phyloP scores from a whole-genome alignment of 2,329 filamentous ascomycete species.

The Penicillium paneum region DNA sequence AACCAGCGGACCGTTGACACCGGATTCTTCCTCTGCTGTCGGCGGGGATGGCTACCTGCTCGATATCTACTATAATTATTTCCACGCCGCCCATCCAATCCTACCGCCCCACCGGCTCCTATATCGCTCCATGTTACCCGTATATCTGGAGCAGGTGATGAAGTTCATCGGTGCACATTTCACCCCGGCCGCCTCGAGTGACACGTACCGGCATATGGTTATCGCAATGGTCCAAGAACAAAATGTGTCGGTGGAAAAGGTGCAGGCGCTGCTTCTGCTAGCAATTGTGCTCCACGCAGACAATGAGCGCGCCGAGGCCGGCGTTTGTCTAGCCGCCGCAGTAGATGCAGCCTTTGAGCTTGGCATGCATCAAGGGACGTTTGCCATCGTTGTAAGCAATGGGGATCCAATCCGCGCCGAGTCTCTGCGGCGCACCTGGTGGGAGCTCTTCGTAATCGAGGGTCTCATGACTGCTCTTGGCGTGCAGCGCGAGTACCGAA shows the following conservation, averaged over 20 bases:
- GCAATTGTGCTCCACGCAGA: slow-evolving; percentile 75
- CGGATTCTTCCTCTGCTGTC: slow-evolving; percentile 35
- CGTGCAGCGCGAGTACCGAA: slow-evolving; percentile 53
- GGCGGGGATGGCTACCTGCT: slow-evolving; percentile 43
- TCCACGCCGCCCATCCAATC: slow-evolving; percentile 57
- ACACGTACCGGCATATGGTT: slow-evolving; percentile 42
- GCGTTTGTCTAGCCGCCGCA: slow-evolving; percentile 63
- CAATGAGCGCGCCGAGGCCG: slow-evolving; percentile 66
- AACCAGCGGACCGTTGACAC: slow-evolving; percentile 31
- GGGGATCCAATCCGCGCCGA: slow-evolving; percentile 71
- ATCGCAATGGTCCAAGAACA: slow-evolving; percentile 32
- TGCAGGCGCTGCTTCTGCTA: slow-evolving; percentile 75
- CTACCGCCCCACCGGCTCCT: slow-evolving; percentile 49
- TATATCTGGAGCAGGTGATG: slow-evolving; percentile 53
- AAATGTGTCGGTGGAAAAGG: slow-evolving; percentile 57
- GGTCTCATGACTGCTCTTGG: slow-evolving; percentile 76
- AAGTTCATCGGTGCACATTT: slow-evolving; percentile 58
- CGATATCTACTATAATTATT: slow-evolving; percentile 55
- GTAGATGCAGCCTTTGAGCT: slow-evolving; percentile 72
- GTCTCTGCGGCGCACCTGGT: slow-evolving; percentile 86
- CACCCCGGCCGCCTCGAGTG: slow-evolving; percentile 45
- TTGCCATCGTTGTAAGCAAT: slow-evolving; percentile 61
- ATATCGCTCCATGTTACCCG: slow-evolving; percentile 39
- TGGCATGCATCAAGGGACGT: slow-evolving; percentile 68
- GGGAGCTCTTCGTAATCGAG: slow-evolving; percentile 78